Base-by-base conservation (phyloP, 345 rosid genomes). In the Nasturtium officinale region DNA sequence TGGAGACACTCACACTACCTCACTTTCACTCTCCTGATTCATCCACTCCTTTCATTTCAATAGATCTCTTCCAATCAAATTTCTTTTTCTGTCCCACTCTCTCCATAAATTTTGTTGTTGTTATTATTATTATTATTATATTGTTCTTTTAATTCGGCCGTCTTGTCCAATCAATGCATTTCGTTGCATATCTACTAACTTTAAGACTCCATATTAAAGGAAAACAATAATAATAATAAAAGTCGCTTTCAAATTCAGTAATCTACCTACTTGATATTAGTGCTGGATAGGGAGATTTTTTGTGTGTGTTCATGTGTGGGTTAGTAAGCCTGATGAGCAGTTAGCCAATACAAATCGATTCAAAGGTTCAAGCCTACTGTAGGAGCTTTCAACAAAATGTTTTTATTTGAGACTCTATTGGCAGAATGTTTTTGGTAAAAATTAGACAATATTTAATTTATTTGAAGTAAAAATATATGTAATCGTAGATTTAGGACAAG, bases 41-140 rank as follows among this genome's bases (percentile, higher is more conserved):
- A 77, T 76, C 54, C 75, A 76, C 75, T 67, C 78, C 69, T 75
- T 76, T 76, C 75, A 54, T 71, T 63, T 65, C 57, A 16, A 38
- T 51, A 65, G 38, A 55, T 64, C 68, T 38, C 62, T 70, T 77
- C 67, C 72, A 77, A 71, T 77, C 48, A 71, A 37, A 20, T 21
- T 28, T 70, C 40, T 48, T n/a, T 71, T 48, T 57, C 72, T 70
- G 72, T 77, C 68, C 80, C 80, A 77, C 71, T 63, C 67, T 13
- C 63, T 54, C 67, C 61, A n/a, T n/a, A n/a, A n/a, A n/a, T n/a
- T n/a, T n/a, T n/a, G n/a, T n/a, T n/a, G n/a, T n/a, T n/a, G n/a
- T n/a, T n/a, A n/a, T n/a, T n/a, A n/a, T n/a, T n/a, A n/a, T n/a
- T n/a, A n/a, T n/a, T n/a, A n/a, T n/a, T n/a, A n/a, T n/a, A n/a